Conservation (phyloP, 148 eudicot species). For the Euryodendron excelsum region DNA sequence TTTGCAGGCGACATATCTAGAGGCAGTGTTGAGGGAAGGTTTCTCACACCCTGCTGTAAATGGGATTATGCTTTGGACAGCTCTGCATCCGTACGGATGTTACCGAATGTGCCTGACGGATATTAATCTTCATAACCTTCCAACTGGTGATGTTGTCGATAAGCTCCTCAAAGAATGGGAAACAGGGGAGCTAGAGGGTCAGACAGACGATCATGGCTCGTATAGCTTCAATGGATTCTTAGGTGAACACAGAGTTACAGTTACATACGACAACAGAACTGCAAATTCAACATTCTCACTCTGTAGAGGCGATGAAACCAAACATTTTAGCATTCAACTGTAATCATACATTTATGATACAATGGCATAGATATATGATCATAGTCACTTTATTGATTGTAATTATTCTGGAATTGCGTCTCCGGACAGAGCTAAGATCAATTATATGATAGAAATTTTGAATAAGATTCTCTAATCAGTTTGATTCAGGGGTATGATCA, state of each 20-base stretch:
- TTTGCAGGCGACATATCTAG: slow-evolving; percentile 34
- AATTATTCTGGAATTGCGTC: background rate
- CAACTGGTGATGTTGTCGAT: slow-evolving; percentile 61
- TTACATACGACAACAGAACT: slow-evolving; percentile 28
- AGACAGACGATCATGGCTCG: slow-evolving; percentile 44
- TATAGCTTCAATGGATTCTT: slow-evolving; percentile 46
- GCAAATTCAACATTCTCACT: slow-evolving; percentile 37
- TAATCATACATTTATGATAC: slow-evolving; percentile 1
- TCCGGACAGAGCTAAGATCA: background rate
- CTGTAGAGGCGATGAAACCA: slow-evolving; percentile 42
- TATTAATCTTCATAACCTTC: slow-evolving; percentile 40
- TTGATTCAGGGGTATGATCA: background rate
- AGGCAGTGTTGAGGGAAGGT: slow-evolving; percentile 48
- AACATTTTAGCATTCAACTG: slow-evolving; percentile 42
- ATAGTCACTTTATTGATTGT: background rate
- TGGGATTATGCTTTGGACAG: slow-evolving; percentile 63
- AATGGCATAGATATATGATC: background rate
- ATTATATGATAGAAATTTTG: background rate
- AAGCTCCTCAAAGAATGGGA: slow-evolving; percentile 52
- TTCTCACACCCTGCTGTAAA: slow-evolving; percentile 56
- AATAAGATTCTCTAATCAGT: background rate
- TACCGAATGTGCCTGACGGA: slow-evolving; percentile 72
- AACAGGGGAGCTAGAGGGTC: slow-evolving; percentile 37
- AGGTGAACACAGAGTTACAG: slow-evolving; percentile 47
- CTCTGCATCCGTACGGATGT: slow-evolving; percentile 41